These are phyloP conservation scores for Fusarium goolgardi DNA, from an alignment of 2,329 filamentous ascomycete species.

Conservation along the genomic window DNA sequence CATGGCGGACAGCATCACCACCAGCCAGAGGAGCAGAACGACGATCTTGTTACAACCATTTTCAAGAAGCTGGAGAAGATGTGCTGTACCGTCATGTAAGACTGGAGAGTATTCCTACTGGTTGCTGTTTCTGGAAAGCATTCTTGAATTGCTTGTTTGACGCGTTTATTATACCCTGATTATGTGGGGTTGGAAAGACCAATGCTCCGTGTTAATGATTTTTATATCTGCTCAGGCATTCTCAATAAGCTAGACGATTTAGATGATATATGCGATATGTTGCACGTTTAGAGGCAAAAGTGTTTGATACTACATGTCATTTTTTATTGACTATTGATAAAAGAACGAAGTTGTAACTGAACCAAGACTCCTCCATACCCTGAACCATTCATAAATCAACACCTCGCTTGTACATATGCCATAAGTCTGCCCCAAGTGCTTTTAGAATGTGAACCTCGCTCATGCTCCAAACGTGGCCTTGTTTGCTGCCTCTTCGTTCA, in stretches of 20 bases:
- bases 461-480: slow-evolving; percentile 5
- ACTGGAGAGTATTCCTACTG: slow-evolving; percentile 18
- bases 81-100: slow-evolving; percentile 81
- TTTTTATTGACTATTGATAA: slow-evolving; percentile 13
- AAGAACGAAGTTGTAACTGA: background rate
- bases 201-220: background rate
- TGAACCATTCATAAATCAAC: background rate
- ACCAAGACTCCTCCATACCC: slow-evolving; percentile 2
- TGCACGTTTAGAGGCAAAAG: slow-evolving; percentile 15
- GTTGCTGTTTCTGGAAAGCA: slow-evolving; percentile 7
- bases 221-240: slow-evolving; percentile 1
- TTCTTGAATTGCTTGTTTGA: slow-evolving; percentile 14
- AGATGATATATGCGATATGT: slow-evolving; percentile 13
- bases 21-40: slow-evolving; percentile 57
- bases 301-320: slow-evolving; percentile 26
- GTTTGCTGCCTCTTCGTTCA: slow-evolving; percentile 13
- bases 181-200: slow-evolving; percentile 16
- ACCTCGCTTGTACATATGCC: background rate
- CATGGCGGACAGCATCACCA: slow-evolving; percentile 58
- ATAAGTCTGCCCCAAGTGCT: background rate
- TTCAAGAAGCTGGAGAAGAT: slow-evolving; percentile 72
- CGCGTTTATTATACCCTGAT: slow-evolving; percentile 24
- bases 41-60: slow-evolving; percentile 69
- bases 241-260: slow-evolving; percentile 19
- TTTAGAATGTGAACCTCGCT: background rate